phyloP scores from a whole-genome alignment of 2,329 filamentous ascomycete species.

The Amauroascus niger region DNA sequence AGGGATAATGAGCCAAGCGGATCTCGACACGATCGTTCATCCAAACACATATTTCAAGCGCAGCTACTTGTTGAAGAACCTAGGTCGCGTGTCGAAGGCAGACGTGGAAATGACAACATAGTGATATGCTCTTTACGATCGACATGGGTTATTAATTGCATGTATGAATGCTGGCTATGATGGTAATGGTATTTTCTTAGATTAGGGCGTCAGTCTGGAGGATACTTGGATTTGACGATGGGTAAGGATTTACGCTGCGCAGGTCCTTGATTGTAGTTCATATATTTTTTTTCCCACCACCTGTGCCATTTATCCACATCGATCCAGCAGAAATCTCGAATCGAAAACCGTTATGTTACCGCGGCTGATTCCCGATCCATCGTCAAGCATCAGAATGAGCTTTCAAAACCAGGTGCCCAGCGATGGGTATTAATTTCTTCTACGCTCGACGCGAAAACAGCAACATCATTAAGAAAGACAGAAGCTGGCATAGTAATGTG shows the following conservation, averaged over 20 bases:
- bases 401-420: slow-evolving; percentile 63
- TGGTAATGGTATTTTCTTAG: neutral
- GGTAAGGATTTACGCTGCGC: no score
- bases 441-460: slow-evolving; percentile 63
- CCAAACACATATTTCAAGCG: slow-evolving; percentile 98
- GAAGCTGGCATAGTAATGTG: slow-evolving; percentile 54
- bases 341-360: no score
- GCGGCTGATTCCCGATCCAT: slow-evolving; percentile 63
- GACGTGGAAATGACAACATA: slow-evolving; percentile 47
- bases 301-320: no score
- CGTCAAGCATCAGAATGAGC: slow-evolving; percentile 52
- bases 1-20: slow-evolving; percentile 57
- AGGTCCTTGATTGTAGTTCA: no score
- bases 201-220: neutral
- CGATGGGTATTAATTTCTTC: slow-evolving; percentile 51
- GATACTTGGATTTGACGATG: no score
- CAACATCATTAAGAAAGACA: slow-evolving; percentile 40
- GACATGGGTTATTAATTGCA: no score
- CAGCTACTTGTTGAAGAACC: slow-evolving; percentile 77
- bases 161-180: neutral
- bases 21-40: slow-evolving; percentile 91
- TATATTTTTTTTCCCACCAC: no score
- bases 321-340: no score
- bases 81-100: slow-evolving; percentile 46
- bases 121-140: slow-evolving; percentile 8